Evolutionary conservation across 768 basidiomycete genomes (phyloP).

Genomic region (Calocybe cyanea): DNA sequence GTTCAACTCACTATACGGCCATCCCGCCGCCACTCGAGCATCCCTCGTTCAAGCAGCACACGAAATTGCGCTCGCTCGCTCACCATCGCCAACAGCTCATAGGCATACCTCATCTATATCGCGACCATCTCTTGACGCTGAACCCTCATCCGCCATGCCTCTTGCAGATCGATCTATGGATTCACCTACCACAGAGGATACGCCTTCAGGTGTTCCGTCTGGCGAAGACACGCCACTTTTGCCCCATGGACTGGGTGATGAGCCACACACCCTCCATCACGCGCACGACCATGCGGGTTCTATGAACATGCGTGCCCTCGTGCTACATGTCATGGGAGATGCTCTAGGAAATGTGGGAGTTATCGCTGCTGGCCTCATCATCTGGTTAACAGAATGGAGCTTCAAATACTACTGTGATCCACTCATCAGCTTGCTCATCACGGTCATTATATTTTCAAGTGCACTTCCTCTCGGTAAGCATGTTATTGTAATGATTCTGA

Average conservation of each 20-base stretch:
- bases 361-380: slow-evolving; percentile 90
- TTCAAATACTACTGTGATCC: slow-evolving; percentile 95
- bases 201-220: slow-evolving; percentile 5
- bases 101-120: slow-evolving; percentile 20
- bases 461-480: slow-evolving; percentile 81
- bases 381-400: slow-evolving; percentile 83
- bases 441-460: slow-evolving; percentile 93
- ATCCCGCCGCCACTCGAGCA: slow-evolving; percentile 68
- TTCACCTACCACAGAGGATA: slow-evolving; percentile 10
- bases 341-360: slow-evolving; percentile 98
- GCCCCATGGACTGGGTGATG: slow-evolving; percentile 13
- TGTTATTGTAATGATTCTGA: neutral
- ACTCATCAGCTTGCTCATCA: slow-evolving; percentile 88
- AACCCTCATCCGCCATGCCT: neutral
- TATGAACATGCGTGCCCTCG: slow-evolving; percentile 98
- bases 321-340: slow-evolving; percentile 94
- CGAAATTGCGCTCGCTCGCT: slow-evolving; percentile 62
- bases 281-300: slow-evolving; percentile 53
- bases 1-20: slow-evolving; percentile 65
- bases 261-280: slow-evolving; percentile 18
- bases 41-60: slow-evolving; percentile 80
- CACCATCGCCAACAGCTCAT: slow-evolving; percentile 37
- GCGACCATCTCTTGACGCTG: slow-evolving; percentile 24
- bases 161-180: slow-evolving; percentile 2
- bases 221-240: slow-evolving; percentile 48